Base-by-base conservation (phyloP, 2,329 filamentous ascomycete genomes). In the Alternaria triticimaculans region DNA sequence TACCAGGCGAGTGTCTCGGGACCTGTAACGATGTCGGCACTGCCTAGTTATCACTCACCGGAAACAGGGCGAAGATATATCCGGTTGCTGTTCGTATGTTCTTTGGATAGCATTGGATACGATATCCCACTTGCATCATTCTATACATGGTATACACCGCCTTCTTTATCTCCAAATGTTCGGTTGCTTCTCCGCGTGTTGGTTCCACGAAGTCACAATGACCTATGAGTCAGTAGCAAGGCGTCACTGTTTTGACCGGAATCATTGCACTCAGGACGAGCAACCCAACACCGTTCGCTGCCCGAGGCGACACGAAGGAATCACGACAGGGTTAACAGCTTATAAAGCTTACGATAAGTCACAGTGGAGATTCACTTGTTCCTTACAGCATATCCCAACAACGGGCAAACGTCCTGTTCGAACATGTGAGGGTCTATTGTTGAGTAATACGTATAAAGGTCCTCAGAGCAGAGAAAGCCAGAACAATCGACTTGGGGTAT, bases 1-100 rank as follows among this genome's bases (percentile, higher is more conserved):
- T 4, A 30, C 21, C 23, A 18, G 55, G 43, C 21, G 56, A 20
- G 37, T 50, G 30, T 41, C 14, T 55, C 49, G 49, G 56, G 25
- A 41, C 12, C 28, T 56, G 21, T 50, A 49, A 26, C 15, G 10
- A 54, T 49, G 25, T 26, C 23, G 48, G 18, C 46, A 59, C 41
- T 56, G 33, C 28, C 45, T 26, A 12, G n/a, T 14, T 15, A 44
- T 14, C 28, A 64, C 48, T 66, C 54, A 64, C 64, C 64, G 64
- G 61, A 64, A 64, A 51, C 55, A 62, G 37, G 28, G 55, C 58
- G 56, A 20, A 45, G 5, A 37, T 30, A 43, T 50, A 33, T 26
- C 49, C 30, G 46, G 25, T 33, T 25, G n/a, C 33, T 43, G 26
- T 28, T 43, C 37, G 33, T 44, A 37, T 33, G 11, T 10, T 20